phyloP scores from a whole-genome alignment of 1,284 basidiomycete species.

The Trichosporon sp. region DNA sequence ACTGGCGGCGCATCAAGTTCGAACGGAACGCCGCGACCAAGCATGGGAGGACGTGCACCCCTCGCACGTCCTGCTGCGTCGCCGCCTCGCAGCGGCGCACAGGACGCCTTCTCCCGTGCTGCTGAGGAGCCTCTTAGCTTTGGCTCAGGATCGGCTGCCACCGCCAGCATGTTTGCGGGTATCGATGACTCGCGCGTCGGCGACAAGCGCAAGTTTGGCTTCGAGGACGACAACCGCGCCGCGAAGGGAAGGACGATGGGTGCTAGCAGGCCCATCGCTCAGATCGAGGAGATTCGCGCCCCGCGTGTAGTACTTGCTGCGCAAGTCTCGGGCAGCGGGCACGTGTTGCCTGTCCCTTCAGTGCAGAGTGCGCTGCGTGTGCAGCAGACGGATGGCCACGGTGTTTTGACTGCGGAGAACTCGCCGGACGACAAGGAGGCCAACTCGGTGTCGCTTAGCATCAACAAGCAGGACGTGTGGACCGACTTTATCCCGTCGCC shows the following conservation, averaged over 20 bases:
- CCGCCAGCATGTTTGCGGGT: conserved; percentile 33
- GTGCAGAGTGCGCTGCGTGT: conserved; percentile 34
- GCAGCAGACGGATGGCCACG: conserved; percentile 21
- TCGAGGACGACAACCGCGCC: conserved; percentile 13
- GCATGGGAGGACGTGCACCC: not conserved
- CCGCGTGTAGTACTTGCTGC: conserved; percentile 6
- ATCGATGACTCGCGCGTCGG: conserved; percentile 23
- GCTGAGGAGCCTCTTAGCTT: conserved; percentile 34
- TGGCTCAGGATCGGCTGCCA: conserved; percentile 20
- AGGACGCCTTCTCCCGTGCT: conserved; percentile 29
- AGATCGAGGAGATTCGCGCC: conserved; percentile 34
- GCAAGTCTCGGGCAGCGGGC: not conserved
- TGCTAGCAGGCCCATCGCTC: conserved; percentile 9
- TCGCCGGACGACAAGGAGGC: conserved; percentile 57
- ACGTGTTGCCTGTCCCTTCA: conserved; percentile 17
- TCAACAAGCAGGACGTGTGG: conserved; percentile 72
- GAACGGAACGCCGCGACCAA: conserved; percentile 1
- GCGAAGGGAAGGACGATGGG: conserved; percentile 29
- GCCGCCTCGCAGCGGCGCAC: conserved; percentile 6
- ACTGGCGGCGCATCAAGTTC: conserved; percentile 5
- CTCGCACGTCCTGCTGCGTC: conserved; percentile 1
- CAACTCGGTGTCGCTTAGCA: conserved; percentile 40
- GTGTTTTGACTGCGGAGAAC: conserved; percentile 61
- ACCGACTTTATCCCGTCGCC: conserved; percentile 75
- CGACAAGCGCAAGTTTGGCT: conserved; percentile 31